These are phyloP conservation scores for Cutaneotrichosporon cavernicola DNA, from an alignment of 1,284 basidiomycete genomes.

Conservation along the genomic window DNA sequence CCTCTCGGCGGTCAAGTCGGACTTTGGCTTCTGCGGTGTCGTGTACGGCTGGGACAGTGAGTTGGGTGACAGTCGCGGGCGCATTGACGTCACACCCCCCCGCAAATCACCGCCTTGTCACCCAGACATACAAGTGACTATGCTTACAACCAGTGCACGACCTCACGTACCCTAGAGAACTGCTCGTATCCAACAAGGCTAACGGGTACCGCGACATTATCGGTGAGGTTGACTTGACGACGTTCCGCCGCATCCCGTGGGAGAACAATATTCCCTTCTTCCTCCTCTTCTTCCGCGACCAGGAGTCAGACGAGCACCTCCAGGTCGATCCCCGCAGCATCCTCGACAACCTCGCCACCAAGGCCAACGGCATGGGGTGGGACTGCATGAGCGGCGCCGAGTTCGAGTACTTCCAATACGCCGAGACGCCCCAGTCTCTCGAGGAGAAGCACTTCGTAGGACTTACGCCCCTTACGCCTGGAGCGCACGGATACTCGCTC, in stretches of 20 bases:
- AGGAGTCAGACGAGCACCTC: slow-evolving; percentile 72
- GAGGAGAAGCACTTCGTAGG: slow-evolving; percentile 74
- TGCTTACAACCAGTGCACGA: slow-evolving; percentile 61
- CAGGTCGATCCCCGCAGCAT: slow-evolving; percentile 80
- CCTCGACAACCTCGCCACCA: slow-evolving; percentile 63
- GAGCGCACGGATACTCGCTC: slow-evolving; percentile 93
- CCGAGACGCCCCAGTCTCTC: slow-evolving; percentile 74
- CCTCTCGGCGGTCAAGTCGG: slow-evolving; percentile 74
- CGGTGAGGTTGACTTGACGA: slow-evolving; percentile 78
- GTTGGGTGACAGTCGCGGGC: slow-evolving; percentile 2
- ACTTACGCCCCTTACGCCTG: slow-evolving; percentile 78
- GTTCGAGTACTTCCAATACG: slow-evolving; percentile 97
- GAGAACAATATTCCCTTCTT: slow-evolving; percentile 91
- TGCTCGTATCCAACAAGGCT: slow-evolving; percentile 80
- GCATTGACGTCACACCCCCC: slow-evolving; percentile 7
- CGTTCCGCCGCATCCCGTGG: slow-evolving; percentile 86
- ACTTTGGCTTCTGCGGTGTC: slow-evolving; percentile 90
- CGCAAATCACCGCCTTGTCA: not conserved
- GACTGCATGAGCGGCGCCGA: slow-evolving; percentile 78
- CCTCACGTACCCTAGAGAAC: slow-evolving; percentile 73
- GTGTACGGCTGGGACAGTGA: slow-evolving; percentile 61
- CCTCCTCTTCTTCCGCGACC: slow-evolving; percentile 83
- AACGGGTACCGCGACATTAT: slow-evolving; percentile 90
- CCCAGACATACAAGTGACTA: slow-evolving; percentile 46
- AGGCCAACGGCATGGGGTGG: slow-evolving; percentile 56